Percentiles rank a stretch among this genome's conserved stretches.
Evolutionary conservation across 768 basidiomycete genomes (phyloP).

Genomic region (Russula emetica): DNA sequence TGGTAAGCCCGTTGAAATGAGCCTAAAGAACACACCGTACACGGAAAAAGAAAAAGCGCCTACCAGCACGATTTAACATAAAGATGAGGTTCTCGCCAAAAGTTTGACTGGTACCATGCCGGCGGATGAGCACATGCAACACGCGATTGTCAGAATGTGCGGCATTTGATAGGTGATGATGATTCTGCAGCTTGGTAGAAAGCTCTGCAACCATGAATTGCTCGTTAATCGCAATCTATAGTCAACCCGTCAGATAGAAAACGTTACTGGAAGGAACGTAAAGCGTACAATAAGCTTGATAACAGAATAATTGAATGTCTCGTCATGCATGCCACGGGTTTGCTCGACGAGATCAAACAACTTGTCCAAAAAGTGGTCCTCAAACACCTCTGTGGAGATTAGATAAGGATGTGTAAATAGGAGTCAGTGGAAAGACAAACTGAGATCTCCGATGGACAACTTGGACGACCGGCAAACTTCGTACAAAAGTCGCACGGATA

Average conservation of each 20-base stretch:
- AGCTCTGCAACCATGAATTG: constrained; percentile 95
- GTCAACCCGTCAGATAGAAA: constrained; percentile 16
- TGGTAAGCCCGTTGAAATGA: constrained; percentile 32
- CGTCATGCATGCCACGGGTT: constrained; percentile 82
- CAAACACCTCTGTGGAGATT: constrained; percentile 59
- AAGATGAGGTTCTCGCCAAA: constrained; percentile 99
- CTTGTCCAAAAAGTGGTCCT: constrained; percentile 79
- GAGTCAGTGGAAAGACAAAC: constrained; percentile 42
- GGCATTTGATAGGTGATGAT: constrained; percentile 27
- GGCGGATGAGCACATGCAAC: constrained; percentile 75
- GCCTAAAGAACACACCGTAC: not conserved
- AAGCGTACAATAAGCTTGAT: constrained; percentile 84
- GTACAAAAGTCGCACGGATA: constrained; percentile 75
- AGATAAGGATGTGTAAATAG: not conserved
- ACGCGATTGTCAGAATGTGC: constrained; percentile 60
- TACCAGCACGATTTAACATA: constrained; percentile 94
- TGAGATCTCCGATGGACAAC: constrained; percentile 68
- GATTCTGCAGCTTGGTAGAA: constrained; percentile 24
- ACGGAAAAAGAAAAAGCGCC: constrained; percentile 33
- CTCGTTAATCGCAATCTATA: constrained; percentile 87
- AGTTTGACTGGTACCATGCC: constrained; percentile 82
- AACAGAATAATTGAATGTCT: constrained; percentile 90
- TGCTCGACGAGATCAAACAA: constrained; percentile 92
- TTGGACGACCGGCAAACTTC: constrained; percentile 93
- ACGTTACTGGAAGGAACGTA: not conserved